Percentiles rank a stretch among this genome's conserved stretches.
Conservation (phyloP, 1,284 basidiomycete species). For the Ganoderma leucocontextum region DNA sequence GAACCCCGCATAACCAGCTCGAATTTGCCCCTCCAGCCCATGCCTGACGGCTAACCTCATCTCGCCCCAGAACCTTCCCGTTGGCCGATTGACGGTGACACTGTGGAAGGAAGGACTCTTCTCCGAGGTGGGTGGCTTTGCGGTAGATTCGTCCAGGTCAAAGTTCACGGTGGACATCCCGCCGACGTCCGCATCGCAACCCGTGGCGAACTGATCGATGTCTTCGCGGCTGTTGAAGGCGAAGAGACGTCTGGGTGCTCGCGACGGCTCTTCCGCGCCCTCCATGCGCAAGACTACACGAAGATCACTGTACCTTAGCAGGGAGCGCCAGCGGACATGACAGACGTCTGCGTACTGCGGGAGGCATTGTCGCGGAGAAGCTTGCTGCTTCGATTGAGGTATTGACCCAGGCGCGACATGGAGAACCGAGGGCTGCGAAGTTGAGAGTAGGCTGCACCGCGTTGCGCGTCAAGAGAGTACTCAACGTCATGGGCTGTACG, state of each 20-base stretch:
- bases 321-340: not conserved
- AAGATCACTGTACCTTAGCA: slow-evolving; percentile 23
- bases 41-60: slow-evolving; percentile 73
- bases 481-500: slow-evolving; percentile 15
- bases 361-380: slow-evolving; percentile 45
- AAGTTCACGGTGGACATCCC: slow-evolving; percentile 81
- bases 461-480: not conserved
- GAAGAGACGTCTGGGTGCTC: slow-evolving; percentile 67
- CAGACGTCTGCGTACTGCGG: slow-evolving; percentile 39
- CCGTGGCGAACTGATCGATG: slow-evolving; percentile 70
- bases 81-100: slow-evolving; percentile 43
- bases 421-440: slow-evolving; percentile 10
- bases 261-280: slow-evolving; percentile 67
- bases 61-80: slow-evolving; percentile 77
- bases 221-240: slow-evolving; percentile 67
- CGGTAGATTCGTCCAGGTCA: slow-evolving; percentile 60
- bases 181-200: slow-evolving; percentile 87
- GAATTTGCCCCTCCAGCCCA: slow-evolving; percentile 65
- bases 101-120: slow-evolving; percentile 49
- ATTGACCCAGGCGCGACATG: slow-evolving; percentile 46
- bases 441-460: not conserved
- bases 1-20: slow-evolving; percentile 87
- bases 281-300: slow-evolving; percentile 73
- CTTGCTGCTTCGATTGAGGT: slow-evolving; percentile 45
- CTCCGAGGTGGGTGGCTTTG: slow-evolving; percentile 36